A percentile compares a stretch with the other conserved stretches of the same genome.
Conservation (phyloP, 208 protist species). For the Trypanosoma cruzi region DNA sequence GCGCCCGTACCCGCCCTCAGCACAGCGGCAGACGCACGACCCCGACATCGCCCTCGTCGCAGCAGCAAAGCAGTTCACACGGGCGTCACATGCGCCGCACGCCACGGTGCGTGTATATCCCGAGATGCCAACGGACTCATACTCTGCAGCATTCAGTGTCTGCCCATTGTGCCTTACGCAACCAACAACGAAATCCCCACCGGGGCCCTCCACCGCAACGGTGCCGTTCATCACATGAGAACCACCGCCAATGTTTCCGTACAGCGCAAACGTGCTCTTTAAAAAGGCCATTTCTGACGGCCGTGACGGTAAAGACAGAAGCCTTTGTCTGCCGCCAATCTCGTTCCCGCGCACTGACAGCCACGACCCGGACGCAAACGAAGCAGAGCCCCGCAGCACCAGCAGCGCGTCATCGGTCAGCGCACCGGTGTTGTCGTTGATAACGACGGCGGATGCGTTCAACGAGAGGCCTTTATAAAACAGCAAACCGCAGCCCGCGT, state of each 20-base stretch:
- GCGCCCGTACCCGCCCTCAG: too few relatives aligned
- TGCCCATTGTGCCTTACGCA: constrained; percentile 15
- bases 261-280: constrained; percentile 1
- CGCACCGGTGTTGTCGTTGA: too few relatives aligned
- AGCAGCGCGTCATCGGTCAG: too few relatives aligned
- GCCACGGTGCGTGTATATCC: neutral
- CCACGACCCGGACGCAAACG: too few relatives aligned
- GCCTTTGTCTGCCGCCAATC: neutral
- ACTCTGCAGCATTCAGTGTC: neutral
- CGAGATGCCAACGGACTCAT: constrained; percentile 7
- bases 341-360: too few relatives aligned
- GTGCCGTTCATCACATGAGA: neutral
- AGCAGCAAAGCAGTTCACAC: constrained; percentile 13
- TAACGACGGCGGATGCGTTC: constrained; percentile 4
- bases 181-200: constrained; percentile 5
- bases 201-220: neutral
- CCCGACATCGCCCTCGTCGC: constrained; percentile 6
- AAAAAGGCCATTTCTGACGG: neutral
- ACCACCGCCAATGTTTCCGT: constrained; percentile 2
- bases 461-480: neutral
- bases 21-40: too few relatives aligned
- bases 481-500: neutral
- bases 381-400: too few relatives aligned
- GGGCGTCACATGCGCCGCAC: constrained; percentile 4
- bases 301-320: neutral